Evolutionary conservation across 2,329 filamentous ascomycete species (phyloP).

Genomic region (Ceratocystis cubensis): DNA sequence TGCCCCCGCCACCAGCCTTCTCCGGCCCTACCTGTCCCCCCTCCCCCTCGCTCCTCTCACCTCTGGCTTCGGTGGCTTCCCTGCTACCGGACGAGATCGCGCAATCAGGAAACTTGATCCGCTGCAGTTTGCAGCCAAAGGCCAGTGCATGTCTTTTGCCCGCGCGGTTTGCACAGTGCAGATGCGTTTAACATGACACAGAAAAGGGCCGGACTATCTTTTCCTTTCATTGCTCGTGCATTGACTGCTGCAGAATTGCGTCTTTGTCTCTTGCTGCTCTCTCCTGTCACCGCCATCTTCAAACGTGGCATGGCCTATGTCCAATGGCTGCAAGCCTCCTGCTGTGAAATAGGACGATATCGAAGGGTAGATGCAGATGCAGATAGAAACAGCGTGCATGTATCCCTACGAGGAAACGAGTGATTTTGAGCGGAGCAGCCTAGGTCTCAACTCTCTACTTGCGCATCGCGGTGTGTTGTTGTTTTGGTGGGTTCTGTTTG

Average conservation of each 20-base stretch:
- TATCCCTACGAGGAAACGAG: background rate
- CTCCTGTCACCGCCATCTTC: conserved; percentile 4
- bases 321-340: background rate
- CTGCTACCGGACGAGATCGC: background rate
- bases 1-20: background rate
- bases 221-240: background rate
- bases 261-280: background rate
- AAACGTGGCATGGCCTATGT: background rate
- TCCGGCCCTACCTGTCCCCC: background rate
- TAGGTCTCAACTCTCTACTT: background rate
- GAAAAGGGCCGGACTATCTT: too few relatives aligned
- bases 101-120: background rate
- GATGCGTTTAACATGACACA: background rate
- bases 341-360: conserved; percentile 4
- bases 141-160: background rate
- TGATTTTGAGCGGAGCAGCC: background rate
- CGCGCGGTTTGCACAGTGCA: background rate
- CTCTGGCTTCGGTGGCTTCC: background rate
- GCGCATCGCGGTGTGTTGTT: too few relatives aligned
- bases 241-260: background rate
- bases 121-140: background rate
- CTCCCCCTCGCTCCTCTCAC: background rate
- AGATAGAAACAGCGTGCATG: background rate
- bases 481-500: too few relatives aligned
- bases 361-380: background rate